Percentiles rank a stretch among this genome's conserved stretches.
phyloP scores from a whole-genome alignment of 1,284 basidiomycete genomes.

The Pulchroboletus neoregius region DNA sequence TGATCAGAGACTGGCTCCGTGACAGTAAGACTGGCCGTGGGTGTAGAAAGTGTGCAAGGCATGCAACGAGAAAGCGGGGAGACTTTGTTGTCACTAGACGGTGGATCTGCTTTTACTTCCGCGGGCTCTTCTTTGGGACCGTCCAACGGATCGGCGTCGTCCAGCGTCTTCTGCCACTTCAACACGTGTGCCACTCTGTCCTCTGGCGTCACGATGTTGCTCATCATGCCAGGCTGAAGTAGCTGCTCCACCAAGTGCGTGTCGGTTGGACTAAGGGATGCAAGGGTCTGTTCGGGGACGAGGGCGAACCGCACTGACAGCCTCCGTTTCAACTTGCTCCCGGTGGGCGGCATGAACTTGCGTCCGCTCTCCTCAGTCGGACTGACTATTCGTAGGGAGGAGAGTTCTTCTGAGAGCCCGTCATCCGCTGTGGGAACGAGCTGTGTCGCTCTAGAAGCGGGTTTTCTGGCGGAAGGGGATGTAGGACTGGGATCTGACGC shows the following conservation, averaged over 20 bases:
- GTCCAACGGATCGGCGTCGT: not conserved
- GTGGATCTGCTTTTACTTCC: slow-evolving; percentile 4
- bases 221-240: slow-evolving; percentile 32
- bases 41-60: slow-evolving; percentile 51
- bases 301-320: slow-evolving; percentile 33
- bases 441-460: not conserved
- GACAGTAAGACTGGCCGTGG: slow-evolving; percentile 41
- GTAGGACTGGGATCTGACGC: slow-evolving; percentile 20
- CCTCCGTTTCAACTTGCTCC: slow-evolving; percentile 12
- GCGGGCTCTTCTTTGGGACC: slow-evolving; percentile 2
- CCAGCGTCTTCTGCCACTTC: slow-evolving; percentile 27
- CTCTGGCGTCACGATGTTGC: slow-evolving; percentile 16
- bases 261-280: slow-evolving; percentile 29
- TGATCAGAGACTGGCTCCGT: slow-evolving; percentile 23
- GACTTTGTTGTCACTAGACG: not conserved
- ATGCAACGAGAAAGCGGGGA: slow-evolving; percentile 36
- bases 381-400: slow-evolving; percentile 32
- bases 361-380: slow-evolving; percentile 18
- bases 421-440: slow-evolving; percentile 12
- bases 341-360: slow-evolving; percentile 1
- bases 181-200: slow-evolving; percentile 25
- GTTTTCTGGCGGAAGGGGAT: slow-evolving; percentile 18
- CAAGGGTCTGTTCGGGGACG: slow-evolving; percentile 33
- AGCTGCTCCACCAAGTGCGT: slow-evolving; percentile 32
- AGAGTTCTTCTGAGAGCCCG: slow-evolving; percentile 25